Conservation (phyloP, 306 rosid genomes). For the Prunus kanzakura region DNA sequence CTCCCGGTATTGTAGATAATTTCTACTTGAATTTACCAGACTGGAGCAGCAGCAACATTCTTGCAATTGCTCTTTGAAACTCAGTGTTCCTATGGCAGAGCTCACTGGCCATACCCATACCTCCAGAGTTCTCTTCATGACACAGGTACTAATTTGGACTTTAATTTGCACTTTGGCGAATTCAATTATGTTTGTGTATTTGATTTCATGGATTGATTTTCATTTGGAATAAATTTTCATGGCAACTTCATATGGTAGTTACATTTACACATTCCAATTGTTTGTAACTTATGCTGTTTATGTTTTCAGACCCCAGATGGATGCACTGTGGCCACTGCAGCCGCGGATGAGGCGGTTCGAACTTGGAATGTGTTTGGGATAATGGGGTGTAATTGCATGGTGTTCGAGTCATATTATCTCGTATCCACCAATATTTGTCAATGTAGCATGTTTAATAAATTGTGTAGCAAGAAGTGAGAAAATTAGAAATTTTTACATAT, state of each 20-base stretch:
- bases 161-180: neutral
- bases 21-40: slow-evolving; percentile 64
- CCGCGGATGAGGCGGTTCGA: slow-evolving; percentile 43
- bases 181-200: neutral
- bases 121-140: slow-evolving; percentile 63
- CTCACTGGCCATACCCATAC: slow-evolving; percentile 48
- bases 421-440: neutral
- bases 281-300: neutral
- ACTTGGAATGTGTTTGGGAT: slow-evolving; percentile 52
- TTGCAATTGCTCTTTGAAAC: slow-evolving; percentile 60
- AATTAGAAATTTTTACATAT: too few relatives aligned
- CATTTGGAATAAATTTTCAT: neutral
- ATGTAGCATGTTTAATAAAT: neutral
- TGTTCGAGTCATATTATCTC: neutral
- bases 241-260: neutral
- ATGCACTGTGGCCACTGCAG: slow-evolving; percentile 53
- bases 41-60: slow-evolving; percentile 49
- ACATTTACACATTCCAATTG: neutral
- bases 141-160: slow-evolving; percentile 26
- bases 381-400: too few relatives aligned
- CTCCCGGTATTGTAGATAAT: slow-evolving; percentile 55
- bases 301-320: slow-evolving; percentile 46
- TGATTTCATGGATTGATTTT: too few relatives aligned
- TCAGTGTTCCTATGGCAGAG: slow-evolving; percentile 64
- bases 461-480: neutral